These are phyloP conservation scores for Hanseniaspora clermontiae DNA, from an alignment of 805 yeast species.

Conservation along the genomic window DNA sequence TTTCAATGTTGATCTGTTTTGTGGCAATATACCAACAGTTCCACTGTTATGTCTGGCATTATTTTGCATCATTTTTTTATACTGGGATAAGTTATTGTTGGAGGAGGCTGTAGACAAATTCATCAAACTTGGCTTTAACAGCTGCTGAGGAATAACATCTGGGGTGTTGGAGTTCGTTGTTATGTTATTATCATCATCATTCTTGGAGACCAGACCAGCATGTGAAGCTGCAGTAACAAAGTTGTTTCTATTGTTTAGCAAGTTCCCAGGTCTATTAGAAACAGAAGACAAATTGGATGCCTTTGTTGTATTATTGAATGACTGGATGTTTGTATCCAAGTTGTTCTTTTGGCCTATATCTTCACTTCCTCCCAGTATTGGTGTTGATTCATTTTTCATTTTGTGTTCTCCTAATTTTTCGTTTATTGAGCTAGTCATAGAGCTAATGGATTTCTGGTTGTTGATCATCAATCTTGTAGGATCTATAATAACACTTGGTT, in stretches of 20 bases:
- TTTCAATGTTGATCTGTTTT: neutral
- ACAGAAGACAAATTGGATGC: conserved; percentile 8
- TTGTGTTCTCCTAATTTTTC: neutral
- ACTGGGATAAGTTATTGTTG: conserved; percentile 12
- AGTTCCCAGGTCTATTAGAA: conserved; percentile 11
- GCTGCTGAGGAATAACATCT: neutral
- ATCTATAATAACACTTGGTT: conserved; percentile 14
- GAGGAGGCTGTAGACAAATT: conserved; percentile 8
- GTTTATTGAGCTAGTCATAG: neutral
- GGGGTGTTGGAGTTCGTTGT: neutral
- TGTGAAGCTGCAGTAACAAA: neutral
- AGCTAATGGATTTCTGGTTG: conserved; percentile 1
- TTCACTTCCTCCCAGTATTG: neutral
- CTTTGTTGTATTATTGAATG: neutral
- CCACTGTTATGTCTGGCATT: conserved; percentile 13
- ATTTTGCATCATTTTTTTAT: conserved; percentile 13
- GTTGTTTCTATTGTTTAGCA: conserved; percentile 7
- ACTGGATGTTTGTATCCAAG: neutral
- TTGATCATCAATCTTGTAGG: conserved; percentile 7
- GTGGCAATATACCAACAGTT: conserved; percentile 9
- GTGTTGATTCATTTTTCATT: neutral
- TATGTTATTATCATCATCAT: neutral
- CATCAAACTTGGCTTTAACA: conserved; percentile 8
- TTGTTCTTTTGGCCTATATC: neutral
- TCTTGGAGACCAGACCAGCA: neutral